phyloP scores from a whole-genome alignment of 257 asterid species.

The Petunia secreta region DNA sequence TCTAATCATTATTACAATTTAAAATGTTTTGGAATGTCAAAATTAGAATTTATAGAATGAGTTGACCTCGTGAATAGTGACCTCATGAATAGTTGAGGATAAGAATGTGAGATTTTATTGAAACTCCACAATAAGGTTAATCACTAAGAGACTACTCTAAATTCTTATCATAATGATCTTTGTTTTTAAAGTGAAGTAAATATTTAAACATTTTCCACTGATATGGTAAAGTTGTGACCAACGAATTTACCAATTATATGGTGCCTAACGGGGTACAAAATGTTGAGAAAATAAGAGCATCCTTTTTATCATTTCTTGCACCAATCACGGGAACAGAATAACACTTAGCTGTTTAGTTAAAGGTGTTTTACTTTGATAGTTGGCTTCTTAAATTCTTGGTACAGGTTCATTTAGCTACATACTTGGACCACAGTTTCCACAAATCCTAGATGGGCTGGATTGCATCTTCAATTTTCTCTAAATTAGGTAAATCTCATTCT shows the following conservation, averaged over 20 bases:
- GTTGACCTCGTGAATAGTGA: neutral
- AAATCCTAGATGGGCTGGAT: neutral
- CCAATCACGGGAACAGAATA: constrained; percentile 23
- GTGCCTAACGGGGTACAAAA: neutral
- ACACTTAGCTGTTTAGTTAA: neutral
- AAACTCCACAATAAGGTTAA: neutral
- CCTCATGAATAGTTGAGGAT: constrained; percentile 1
- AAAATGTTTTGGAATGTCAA: neutral
- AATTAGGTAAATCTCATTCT: neutral
- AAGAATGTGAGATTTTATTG: neutral
- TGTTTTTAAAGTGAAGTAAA: neutral
- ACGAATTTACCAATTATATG: neutral
- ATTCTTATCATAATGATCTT: neutral
- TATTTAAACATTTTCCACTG: neutral
- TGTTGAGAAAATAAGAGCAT: neutral
- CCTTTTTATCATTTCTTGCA: neutral
- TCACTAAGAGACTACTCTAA: neutral
- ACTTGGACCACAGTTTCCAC: neutral
- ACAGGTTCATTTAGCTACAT: neutral
- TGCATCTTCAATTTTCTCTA: neutral
- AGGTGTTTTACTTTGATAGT: neutral
- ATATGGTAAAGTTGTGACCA: neutral
- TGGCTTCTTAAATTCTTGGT: neutral
- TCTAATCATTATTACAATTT: neutral
- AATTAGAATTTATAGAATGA: neutral